Evolutionary conservation across 2,329 filamentous ascomycete species (phyloP).

Genomic region (Penicillium sp.): DNA sequence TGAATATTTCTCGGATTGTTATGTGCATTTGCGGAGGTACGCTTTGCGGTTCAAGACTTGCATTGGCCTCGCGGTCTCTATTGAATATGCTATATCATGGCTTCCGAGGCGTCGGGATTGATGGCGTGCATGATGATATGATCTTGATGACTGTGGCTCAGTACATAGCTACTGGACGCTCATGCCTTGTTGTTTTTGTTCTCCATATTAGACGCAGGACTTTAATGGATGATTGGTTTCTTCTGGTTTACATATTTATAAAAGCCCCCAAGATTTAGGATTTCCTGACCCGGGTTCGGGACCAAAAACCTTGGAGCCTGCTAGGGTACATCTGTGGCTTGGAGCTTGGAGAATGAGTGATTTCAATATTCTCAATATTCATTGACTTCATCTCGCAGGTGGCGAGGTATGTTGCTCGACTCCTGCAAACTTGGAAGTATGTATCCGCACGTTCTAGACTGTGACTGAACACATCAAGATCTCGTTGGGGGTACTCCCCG

Average conservation of each 20-base stretch:
- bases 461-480: neutral
- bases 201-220: conserved; percentile 10
- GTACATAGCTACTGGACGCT: neutral
- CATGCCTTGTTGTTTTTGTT: neutral
- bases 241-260: neutral
- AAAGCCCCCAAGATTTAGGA: too few species aligned
- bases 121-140: conserved; percentile 8
- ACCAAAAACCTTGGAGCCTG: neutral
- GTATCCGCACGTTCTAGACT: neutral
- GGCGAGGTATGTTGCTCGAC: neutral
- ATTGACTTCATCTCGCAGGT: neutral
- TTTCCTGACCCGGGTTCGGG: too few species aligned
- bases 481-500: neutral
- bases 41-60: conserved; percentile 13
- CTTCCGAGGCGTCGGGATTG: neutral
- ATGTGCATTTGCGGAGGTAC: conserved; percentile 1
- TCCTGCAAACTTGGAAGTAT: neutral
- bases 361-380: neutral
- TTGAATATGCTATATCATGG: neutral
- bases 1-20: neutral
- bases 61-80: conserved; percentile 21
- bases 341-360: neutral
- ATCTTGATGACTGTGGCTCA: conserved; percentile 6
- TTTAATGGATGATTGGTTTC: conserved; percentile 8
- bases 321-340: neutral